Conservation (phyloP, 257 asterid species). For the Nicotiana tabacum region DNA sequence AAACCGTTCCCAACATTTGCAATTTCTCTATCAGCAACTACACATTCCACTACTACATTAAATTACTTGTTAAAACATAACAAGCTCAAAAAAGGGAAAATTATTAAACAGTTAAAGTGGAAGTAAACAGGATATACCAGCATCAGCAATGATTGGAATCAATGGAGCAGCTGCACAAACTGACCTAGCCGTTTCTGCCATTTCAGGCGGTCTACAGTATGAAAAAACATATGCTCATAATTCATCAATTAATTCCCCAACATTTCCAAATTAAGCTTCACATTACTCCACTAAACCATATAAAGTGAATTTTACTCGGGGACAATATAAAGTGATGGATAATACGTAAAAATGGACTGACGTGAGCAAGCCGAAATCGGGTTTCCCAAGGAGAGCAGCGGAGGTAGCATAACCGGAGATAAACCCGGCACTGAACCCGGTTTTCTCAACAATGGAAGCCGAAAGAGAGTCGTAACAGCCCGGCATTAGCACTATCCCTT, state of each 20-base stretch:
- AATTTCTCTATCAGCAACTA: neutral
- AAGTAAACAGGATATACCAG: neutral
- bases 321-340: too few species aligned
- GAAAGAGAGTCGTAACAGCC: slow-evolving; percentile 19
- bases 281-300: too few species aligned
- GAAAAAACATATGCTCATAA: neutral
- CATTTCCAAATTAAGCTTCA: too few species aligned
- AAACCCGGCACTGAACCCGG: slow-evolving; percentile 17
- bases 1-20: neutral
- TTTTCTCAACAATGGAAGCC: slow-evolving; percentile 17
- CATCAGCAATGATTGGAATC: slow-evolving; percentile 20
- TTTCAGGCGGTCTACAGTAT: slow-evolving; percentile 16
- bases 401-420: slow-evolving; percentile 18
- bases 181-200: slow-evolving; percentile 11
- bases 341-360: neutral
- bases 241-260: neutral
- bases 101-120: neutral
- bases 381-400: slow-evolving; percentile 20
- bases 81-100: neutral
- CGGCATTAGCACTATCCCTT: slow-evolving; percentile 13
- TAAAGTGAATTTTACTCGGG: too few species aligned
- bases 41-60: neutral
- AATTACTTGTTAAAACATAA: neutral
- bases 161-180: slow-evolving; percentile 14
- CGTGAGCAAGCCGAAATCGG: slow-evolving; percentile 20